Evolutionary conservation across 179 eudicot species (phyloP), one percentile per base, ranked within the genome.

Genomic region (Vitellaria paradoxa): DNA sequence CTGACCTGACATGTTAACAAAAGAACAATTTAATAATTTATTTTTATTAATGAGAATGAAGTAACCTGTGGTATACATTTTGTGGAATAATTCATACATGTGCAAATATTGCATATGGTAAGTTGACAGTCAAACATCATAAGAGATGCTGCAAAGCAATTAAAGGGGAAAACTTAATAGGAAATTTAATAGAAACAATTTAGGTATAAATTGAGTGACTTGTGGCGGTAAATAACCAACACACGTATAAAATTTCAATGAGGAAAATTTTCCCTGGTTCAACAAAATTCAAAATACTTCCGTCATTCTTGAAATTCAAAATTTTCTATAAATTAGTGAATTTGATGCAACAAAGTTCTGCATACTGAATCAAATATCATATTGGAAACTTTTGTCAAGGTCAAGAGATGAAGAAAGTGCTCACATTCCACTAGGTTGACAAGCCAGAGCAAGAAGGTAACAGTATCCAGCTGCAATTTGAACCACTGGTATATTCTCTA

Each of bases 401-500:
- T 23, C 61, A 70, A 70, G 46, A 14, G 21, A 50, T 78, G 70
- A 72, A 65, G 12, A 69, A 81, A 76, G 45, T 76, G 68, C 96
- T 91, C 79, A 95, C 99, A 93, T 95, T 84, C 97, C 94, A 85
- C 75, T 75, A 68, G 97, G 97, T 81, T 91, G 88, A 80, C 93
- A 95, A 57, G 92, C 91, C 81, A 95, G 85, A 65, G 95, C 95
- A 78, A 95, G 99, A 81, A 95, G 99, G 80, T 93, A 94, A 83
- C 98, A 94, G 78, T 92, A 89, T 63, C 98, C 98, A 66, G 97
- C 97, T n/a, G 90, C 96, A 81, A 94, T 94, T 83, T 94, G 98
- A 77, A 94, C 98, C 78, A 94, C 97, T 0, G 89, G 98, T 53
- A 88, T 70, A 78, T 87, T 88, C 83, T 93, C 97, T 6, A 94